phyloP scores from a whole-genome alignment of 768 basidiomycete genomes.

The Trametes maxima region DNA sequence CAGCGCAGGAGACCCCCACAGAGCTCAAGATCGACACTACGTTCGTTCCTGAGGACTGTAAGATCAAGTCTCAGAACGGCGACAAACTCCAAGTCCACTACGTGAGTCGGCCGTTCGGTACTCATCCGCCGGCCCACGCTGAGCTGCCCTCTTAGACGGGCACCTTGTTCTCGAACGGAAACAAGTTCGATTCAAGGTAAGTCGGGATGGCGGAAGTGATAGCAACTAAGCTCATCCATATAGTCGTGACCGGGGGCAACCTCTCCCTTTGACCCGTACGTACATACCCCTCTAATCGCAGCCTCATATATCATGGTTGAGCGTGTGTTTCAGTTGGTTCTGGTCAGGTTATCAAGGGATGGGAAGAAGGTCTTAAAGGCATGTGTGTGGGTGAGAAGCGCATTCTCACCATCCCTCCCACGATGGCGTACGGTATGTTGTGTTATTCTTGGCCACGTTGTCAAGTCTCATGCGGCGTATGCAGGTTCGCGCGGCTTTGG shows the following conservation, averaged over 20 bases:
- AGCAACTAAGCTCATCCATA: neutral
- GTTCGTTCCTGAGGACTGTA: constrained; percentile 58
- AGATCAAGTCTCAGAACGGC: constrained; percentile 55
- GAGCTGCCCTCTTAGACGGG: constrained; percentile 61
- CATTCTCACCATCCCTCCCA: constrained; percentile 80
- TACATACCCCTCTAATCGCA: neutral
- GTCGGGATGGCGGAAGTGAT: constrained; percentile 20
- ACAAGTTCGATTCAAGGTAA: constrained; percentile 90
- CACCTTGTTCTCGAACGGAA: constrained; percentile 70
- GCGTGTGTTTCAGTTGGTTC: constrained; percentile 56
- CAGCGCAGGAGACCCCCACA: constrained; percentile 50
- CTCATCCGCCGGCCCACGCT: neutral
- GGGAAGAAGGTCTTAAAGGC: constrained; percentile 80
- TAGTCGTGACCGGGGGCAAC: constrained; percentile 72
- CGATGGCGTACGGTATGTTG: constrained; percentile 79
- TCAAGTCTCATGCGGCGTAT: neutral
- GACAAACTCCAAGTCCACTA: constrained; percentile 79
- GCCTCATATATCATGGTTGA: neutral
- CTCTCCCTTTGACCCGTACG: constrained; percentile 80
- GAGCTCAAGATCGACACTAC: constrained; percentile 67
- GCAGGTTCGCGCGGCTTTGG: constrained; percentile 78
- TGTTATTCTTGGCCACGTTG: neutral
- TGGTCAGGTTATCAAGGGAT: constrained; percentile 83
- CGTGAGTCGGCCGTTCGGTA: constrained; percentile 43
- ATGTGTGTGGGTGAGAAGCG: constrained; percentile 92